These are phyloP conservation scores for Bolboschoenus planiculmis DNA, from an alignment of 176 grass and related monocot species.

Conservation along the genomic window DNA sequence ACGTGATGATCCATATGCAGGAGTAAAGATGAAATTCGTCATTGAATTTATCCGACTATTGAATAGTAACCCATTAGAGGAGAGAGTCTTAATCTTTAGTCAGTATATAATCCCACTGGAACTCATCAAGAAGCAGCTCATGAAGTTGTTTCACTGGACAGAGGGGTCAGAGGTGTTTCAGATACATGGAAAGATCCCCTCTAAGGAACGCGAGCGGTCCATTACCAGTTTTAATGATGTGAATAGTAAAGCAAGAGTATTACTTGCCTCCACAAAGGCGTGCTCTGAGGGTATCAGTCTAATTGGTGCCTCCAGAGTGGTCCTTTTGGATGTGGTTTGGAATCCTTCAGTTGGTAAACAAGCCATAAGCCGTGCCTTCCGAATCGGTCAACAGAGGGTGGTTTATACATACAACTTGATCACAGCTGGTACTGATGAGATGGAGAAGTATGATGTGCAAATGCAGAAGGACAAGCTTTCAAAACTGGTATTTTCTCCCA, in stretches of 20 bases:
- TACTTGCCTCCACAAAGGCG: slow-evolving; percentile 75
- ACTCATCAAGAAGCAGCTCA: slow-evolving; percentile 67
- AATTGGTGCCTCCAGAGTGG: slow-evolving; percentile 66
- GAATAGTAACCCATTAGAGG: slow-evolving; percentile 31
- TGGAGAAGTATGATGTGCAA: slow-evolving; percentile 58
- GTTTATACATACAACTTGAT: slow-evolving; percentile 84
- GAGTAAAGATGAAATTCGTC: slow-evolving; percentile 77
- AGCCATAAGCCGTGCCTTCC: slow-evolving; percentile 73
- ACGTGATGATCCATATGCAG: slow-evolving; percentile 31
- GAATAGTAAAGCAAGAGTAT: slow-evolving; percentile 55
- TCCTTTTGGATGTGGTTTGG: slow-evolving; percentile 93
- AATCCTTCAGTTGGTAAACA: slow-evolving; percentile 77
- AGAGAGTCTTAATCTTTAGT: slow-evolving; percentile 76
- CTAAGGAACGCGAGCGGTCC: slow-evolving; percentile 32
- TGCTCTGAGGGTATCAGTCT: slow-evolving; percentile 82
- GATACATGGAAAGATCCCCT: slow-evolving; percentile 39
- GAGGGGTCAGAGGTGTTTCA: slow-evolving; percentile 54
- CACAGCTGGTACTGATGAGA: slow-evolving; percentile 56
- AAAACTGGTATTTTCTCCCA: slow-evolving; percentile 47
- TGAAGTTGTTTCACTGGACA: slow-evolving; percentile 38
- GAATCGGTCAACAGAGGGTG: slow-evolving; percentile 71
- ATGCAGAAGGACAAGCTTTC: slow-evolving; percentile 66
- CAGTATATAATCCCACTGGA: slow-evolving; percentile 54
- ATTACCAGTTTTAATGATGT: slow-evolving; percentile 69
- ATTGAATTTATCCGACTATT: slow-evolving; percentile 46